phyloP scores from a whole-genome alignment of 1,284 basidiomycete species.

The Boletus mariae region DNA sequence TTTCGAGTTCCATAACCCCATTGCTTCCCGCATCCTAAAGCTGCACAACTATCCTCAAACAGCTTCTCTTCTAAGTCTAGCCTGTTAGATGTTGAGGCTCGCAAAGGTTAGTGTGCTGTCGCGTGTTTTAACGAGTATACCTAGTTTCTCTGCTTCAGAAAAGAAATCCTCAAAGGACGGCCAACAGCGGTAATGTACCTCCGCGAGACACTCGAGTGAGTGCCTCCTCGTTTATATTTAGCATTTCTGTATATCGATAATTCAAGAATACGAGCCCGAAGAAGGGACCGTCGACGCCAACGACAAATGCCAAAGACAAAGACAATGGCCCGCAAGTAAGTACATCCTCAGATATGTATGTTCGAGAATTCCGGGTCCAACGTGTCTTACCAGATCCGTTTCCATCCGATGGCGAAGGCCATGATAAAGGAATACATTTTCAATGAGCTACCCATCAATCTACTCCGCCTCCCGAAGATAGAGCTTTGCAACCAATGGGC shows the following conservation, averaged over 20 bases:
- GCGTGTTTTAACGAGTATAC: neutral
- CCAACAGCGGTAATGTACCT: neutral
- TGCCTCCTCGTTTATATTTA: neutral
- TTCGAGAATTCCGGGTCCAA: too few relatives aligned
- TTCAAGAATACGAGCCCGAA: too few relatives aligned
- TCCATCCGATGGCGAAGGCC: neutral
- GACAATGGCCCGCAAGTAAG: too few relatives aligned
- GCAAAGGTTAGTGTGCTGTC: neutral
- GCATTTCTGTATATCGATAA: too few relatives aligned
- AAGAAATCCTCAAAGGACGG: neutral
- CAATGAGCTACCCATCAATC: neutral
- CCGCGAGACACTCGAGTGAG: neutral
- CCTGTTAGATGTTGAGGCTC: neutral
- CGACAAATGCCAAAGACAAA: too few relatives aligned
- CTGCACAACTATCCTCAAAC: too few relatives aligned
- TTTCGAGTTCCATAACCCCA: too few relatives aligned
- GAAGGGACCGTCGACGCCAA: too few relatives aligned
- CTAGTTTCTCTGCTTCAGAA: neutral
- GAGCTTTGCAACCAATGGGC: neutral
- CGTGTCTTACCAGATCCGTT: neutral
- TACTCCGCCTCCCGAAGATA: neutral
- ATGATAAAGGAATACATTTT: neutral
- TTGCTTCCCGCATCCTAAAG: neutral
- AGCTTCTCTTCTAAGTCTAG: neutral
- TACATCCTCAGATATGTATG: too few relatives aligned